These are phyloP conservation scores for Porpolomopsis calyptriformis DNA, from an alignment of 768 basidiomycete genomes.

Conservation along the genomic window DNA sequence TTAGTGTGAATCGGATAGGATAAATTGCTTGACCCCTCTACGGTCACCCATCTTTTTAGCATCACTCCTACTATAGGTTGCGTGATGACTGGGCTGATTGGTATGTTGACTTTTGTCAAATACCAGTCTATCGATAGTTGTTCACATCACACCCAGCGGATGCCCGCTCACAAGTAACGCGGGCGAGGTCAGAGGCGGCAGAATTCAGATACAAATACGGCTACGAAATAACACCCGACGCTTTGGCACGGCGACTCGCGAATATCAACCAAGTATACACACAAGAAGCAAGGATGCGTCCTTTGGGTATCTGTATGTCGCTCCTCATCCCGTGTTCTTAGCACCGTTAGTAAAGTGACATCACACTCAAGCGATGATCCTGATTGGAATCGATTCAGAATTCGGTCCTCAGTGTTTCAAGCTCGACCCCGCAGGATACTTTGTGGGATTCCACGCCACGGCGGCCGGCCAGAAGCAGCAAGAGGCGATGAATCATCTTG, in stretches of 20 bases:
- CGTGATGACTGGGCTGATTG: constrained; percentile 95
- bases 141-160: constrained; percentile 49
- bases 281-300: constrained; percentile 93
- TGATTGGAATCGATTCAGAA: constrained; percentile 88
- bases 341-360: constrained; percentile 3
- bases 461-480: constrained; percentile 96
- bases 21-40: constrained; percentile 90
- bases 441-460: constrained; percentile 96
- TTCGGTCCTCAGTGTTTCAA: constrained; percentile 96
- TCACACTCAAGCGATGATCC: constrained; percentile 67
- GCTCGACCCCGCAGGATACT: constrained; percentile 97
- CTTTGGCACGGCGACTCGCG: constrained; percentile 86
- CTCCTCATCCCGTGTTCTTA: neutral
- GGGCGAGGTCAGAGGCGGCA: constrained; percentile 83
- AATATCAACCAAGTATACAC: constrained; percentile 99
- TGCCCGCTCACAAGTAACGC: constrained; percentile 77
- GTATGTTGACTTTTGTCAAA: constrained; percentile 31
- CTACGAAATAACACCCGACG: constrained; percentile 96
- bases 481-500: constrained; percentile 95
- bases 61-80: constrained; percentile 96
- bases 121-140: neutral
- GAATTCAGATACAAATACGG: constrained; percentile 94
- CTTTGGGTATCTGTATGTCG: constrained; percentile 80
- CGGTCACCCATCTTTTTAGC: constrained; percentile 90
- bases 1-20: constrained; percentile 45